Conservation (phyloP, 2,329 filamentous ascomycete genomes). For the Lizonia empirigonia region DNA sequence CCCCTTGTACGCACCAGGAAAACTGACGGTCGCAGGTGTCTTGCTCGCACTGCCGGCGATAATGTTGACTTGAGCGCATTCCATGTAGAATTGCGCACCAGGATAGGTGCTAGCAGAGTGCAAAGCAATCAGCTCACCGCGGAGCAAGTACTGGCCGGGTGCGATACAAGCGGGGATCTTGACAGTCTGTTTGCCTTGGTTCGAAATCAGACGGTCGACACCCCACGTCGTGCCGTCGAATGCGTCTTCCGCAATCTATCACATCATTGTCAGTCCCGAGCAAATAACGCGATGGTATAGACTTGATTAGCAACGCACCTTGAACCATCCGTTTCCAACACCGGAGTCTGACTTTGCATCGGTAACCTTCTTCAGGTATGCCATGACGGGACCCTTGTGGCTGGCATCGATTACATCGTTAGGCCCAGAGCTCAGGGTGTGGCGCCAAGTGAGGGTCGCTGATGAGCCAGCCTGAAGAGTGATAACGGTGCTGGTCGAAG, state of each 20-base stretch:
- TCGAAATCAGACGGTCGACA: slow-evolving; percentile 44
- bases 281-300: background rate
- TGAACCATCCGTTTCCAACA: slow-evolving; percentile 33
- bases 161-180: slow-evolving; percentile 47
- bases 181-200: slow-evolving; percentile 52
- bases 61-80: slow-evolving; percentile 44
- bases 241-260: slow-evolving; percentile 48
- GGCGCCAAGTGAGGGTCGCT: slow-evolving; percentile 63
- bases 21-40: slow-evolving; percentile 28
- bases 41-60: slow-evolving; percentile 36
- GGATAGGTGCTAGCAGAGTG: slow-evolving; percentile 42
- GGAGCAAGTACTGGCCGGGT: slow-evolving; percentile 50
- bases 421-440: slow-evolving; percentile 57
- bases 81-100: slow-evolving; percentile 54
- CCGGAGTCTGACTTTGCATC: slow-evolving; percentile 50
- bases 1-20: slow-evolving; percentile 44
- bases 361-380: slow-evolving; percentile 63
- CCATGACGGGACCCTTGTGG: slow-evolving; percentile 63
- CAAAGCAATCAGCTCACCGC: slow-evolving; percentile 53
- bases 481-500: slow-evolving; percentile 42
- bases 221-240: slow-evolving; percentile 46
- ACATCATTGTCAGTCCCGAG: no score
- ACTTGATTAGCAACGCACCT: slow-evolving; percentile 9
- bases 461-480: slow-evolving; percentile 54
- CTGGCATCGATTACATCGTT: slow-evolving; percentile 62